These are phyloP conservation scores for Penicillium tannophilum DNA, from an alignment of 495 filamentous ascomycete genomes.

Conservation along the genomic window DNA sequence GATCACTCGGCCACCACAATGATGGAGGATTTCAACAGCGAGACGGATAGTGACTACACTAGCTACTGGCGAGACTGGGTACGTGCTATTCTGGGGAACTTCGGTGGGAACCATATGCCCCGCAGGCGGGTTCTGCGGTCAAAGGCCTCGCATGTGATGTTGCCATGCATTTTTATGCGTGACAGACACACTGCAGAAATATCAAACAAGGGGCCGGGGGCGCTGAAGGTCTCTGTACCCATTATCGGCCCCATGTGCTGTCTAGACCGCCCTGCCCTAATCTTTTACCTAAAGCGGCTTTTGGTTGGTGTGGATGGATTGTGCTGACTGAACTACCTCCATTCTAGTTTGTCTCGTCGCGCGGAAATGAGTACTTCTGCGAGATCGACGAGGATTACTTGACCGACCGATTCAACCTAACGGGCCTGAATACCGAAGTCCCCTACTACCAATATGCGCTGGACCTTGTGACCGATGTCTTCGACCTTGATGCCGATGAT, in stretches of 20 bases:
- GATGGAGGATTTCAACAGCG: slow-evolving; percentile 97
- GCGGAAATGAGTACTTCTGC: slow-evolving; percentile 99
- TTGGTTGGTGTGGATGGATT: background rate
- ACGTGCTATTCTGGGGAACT: slow-evolving; percentile 40
- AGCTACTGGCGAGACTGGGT: slow-evolving; percentile 99
- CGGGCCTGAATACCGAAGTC: slow-evolving; percentile 94
- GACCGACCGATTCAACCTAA: slow-evolving; percentile 97
- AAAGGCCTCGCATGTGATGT: slow-evolving; percentile 1
- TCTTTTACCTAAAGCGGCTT: background rate
- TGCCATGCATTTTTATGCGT: background rate
- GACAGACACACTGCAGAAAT: background rate
- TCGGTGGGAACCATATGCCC: slow-evolving; percentile 11
- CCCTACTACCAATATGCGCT: slow-evolving; percentile 99
- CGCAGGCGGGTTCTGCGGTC: background rate
- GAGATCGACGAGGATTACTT: slow-evolving; percentile 99
- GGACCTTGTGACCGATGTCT: slow-evolving; percentile 99
- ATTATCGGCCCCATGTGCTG: background rate
- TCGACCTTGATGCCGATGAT: slow-evolving; percentile 98
- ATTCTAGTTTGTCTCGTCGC: slow-evolving; percentile 88
- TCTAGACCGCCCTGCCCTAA: background rate
- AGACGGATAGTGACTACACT: slow-evolving; percentile 98
- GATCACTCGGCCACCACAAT: slow-evolving; percentile 19
- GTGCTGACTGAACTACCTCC: slow-evolving; percentile 16
- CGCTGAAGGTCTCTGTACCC: background rate
- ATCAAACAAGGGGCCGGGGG: background rate